Evolutionary conservation across 2,329 filamentous ascomycete genomes (phyloP).

Genomic region (Emmonsia crescens): DNA sequence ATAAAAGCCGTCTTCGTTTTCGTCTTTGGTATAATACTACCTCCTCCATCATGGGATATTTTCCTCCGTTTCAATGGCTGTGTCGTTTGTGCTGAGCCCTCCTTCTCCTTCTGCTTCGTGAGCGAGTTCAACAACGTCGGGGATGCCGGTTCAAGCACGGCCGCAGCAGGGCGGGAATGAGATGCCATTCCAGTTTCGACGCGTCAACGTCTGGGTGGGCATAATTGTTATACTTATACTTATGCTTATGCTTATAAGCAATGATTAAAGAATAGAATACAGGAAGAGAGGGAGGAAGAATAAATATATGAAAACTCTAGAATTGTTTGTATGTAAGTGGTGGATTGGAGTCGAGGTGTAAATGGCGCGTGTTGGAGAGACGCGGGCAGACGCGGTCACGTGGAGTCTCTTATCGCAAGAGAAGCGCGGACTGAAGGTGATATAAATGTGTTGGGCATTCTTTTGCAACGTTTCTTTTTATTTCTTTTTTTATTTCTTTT

Average conservation of each 20-base stretch:
- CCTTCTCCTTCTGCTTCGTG: neutral
- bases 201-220: conserved; percentile 15
- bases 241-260: neutral
- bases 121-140: conserved; percentile 23
- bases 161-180: conserved; percentile 16
- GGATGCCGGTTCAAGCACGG: conserved; percentile 25
- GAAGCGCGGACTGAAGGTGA: too few relatives aligned
- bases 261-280: neutral
- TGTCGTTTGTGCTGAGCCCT: neutral
- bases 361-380: neutral
- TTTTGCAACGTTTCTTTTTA: neutral
- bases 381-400: neutral
- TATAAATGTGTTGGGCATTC: too few relatives aligned
- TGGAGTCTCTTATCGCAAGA: too few relatives aligned
- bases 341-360: neutral
- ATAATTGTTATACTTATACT: neutral
- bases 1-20: conserved; percentile 8
- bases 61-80: conserved; percentile 23
- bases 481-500: too few relatives aligned
- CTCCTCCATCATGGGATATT: conserved; percentile 14
- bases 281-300: neutral
- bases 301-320: neutral
- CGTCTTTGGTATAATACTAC: neutral
- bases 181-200: conserved; percentile 26
- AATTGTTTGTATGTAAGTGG: neutral